Base-by-base conservation (phyloP, 176 grass and related monocot genomes). In the Hsuehochloa calcarea region DNA sequence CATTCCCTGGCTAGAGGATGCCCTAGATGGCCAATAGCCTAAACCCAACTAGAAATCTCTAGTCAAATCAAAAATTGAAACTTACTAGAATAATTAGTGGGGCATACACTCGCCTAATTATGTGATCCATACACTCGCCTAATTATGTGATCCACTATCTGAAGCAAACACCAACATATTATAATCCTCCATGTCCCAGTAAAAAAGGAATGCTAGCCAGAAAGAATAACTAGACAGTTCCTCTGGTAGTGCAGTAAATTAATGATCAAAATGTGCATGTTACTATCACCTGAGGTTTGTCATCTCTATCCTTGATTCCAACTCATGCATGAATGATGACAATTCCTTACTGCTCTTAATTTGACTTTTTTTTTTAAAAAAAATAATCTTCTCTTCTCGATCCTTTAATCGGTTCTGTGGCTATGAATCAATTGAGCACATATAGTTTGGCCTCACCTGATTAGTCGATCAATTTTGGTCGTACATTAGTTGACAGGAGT, bases 71-170 rank as follows among this genome's bases (percentile, higher is more conserved):
- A 67, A 83, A 74, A 80, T 78, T 60, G 80, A 84, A 87, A 74
- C 59, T 51, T 79, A 67, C 19, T 66, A 68, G 37, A 54, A 44
- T 59, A 65, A 77, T 66, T 70, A 47, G 79, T 78, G 27, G 77
- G 65, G 56, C 20, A 82, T 75, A 37, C 51, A 79, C 63, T 74
- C 46, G 68, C 38, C 10, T 59, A 2, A 22, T 79, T 79, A 83
- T 79, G 79, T 87, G 68, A 79, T 66, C 84, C 29, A 73, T 66
- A 63, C 59, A 83, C 8, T 34, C 31, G 49, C 47, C 47, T 79
- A 90, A 90, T 90, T 87, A 83, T 90, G 74, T 39, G 50, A 62
- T 40, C 68, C 89, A 90, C 84, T 84, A 79, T 66, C 62, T 89
- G 87, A 90, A 90, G 89, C 59, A 55, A 74, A 46, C 83, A 65